These are phyloP conservation scores for Alternaria sp. DNA, from an alignment of 2,329 filamentous ascomycete genomes.

Conservation along the genomic window DNA sequence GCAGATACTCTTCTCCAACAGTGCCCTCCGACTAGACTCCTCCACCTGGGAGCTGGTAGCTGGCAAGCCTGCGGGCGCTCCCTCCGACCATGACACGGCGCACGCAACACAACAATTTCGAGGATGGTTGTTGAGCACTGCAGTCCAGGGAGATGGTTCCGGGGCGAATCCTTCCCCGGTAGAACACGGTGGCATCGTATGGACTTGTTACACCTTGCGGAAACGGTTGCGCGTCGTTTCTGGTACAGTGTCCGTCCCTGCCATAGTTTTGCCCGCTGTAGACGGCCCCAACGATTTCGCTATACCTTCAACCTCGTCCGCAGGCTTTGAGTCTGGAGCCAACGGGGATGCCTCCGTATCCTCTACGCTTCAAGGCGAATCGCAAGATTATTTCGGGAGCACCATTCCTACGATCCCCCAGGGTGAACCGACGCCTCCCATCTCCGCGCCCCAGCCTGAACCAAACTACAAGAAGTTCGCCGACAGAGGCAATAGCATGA, in stretches of 20 bases:
- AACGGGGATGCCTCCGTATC: constrained; percentile 15
- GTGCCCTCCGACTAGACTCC: constrained; percentile 65
- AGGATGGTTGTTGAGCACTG: constrained; percentile 68
- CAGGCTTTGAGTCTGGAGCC: constrained; percentile 17
- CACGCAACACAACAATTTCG: constrained; percentile 63
- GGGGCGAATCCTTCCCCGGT: constrained; percentile 57
- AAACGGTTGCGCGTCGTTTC: constrained; percentile 73
- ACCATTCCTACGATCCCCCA: constrained; percentile 22
- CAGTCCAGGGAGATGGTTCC: constrained; percentile 59
- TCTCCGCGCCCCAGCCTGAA: constrained; percentile 9
- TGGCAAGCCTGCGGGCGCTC: constrained; percentile 46
- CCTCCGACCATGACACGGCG: constrained; percentile 45
- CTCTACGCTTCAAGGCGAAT: constrained; percentile 28
- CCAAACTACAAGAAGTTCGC: constrained; percentile 3
- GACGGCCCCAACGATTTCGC: constrained; percentile 42
- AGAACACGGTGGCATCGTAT: constrained; percentile 69
- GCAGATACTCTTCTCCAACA: constrained; percentile 71
- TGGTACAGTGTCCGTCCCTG: constrained; percentile 45
- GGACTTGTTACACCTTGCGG: constrained; percentile 74
- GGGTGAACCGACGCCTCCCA: constrained; percentile 18
- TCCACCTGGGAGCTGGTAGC: constrained; percentile 63
- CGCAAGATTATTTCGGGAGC: constrained; percentile 53
- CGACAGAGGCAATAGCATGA: constrained; percentile 1
- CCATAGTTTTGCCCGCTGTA: constrained; percentile 37
- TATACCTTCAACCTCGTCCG: constrained; percentile 32